A percentile compares a stretch with the other conserved stretches of the same genome.
Evolutionary conservation across 352 stramenopile species (phyloP).

Genomic region (Phytopythium helicoides): DNA sequence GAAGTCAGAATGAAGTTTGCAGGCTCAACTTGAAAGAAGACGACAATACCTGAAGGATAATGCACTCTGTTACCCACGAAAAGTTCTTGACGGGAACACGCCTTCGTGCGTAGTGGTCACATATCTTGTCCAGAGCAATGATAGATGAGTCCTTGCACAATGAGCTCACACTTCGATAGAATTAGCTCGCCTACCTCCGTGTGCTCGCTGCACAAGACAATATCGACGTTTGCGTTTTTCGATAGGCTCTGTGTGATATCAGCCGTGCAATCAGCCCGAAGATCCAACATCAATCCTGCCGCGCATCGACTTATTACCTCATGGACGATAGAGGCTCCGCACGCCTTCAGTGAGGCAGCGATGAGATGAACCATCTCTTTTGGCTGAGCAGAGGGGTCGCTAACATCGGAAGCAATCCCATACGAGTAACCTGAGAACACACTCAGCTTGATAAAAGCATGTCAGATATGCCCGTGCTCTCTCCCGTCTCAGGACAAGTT

Average conservation of each 20-base stretch:
- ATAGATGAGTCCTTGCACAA: not conserved
- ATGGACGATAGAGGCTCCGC: conserved; percentile 54
- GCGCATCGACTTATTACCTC: conserved; percentile 28
- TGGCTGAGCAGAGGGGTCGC: conserved; percentile 18
- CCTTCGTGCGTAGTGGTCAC: conserved; percentile 44
- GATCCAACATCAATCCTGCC: no score
- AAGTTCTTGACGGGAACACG: conserved; percentile 59
- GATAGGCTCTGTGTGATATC: conserved; percentile 42
- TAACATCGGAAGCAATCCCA: conserved; percentile 57
- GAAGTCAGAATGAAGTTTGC: not conserved
- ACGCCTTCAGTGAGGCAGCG: conserved; percentile 58
- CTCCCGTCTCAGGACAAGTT: no score
- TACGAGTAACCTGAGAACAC: conserved; percentile 65
- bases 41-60: conserved; percentile 66
- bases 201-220: conserved; percentile 67
- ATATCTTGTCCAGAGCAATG: conserved; percentile 27
- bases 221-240: conserved; percentile 36
- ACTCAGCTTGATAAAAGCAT: conserved; percentile 29
- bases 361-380: conserved; percentile 48
- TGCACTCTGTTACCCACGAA: conserved; percentile 77
- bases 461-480: no score
- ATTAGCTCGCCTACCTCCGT: conserved; percentile 41
- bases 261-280: not conserved
- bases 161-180: not conserved
- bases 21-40: not conserved